phyloP scores from a whole-genome alignment of 768 basidiomycete genomes.

The Serendipita sp. region DNA sequence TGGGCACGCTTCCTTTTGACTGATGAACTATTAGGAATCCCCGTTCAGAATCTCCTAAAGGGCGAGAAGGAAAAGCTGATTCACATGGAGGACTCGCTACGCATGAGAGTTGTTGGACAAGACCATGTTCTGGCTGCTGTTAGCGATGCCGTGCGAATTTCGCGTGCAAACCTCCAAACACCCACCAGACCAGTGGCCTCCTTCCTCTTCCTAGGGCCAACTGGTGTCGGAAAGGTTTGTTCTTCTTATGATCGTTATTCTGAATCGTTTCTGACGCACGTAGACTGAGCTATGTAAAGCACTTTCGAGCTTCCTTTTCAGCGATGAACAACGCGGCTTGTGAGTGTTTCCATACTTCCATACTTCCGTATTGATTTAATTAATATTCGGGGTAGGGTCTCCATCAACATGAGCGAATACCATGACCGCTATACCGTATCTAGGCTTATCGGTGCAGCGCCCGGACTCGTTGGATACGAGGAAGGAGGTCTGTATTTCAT shows the following conservation, averaged over 20 bases:
- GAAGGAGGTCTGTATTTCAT: constrained; percentile 37
- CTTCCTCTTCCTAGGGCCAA: constrained; percentile 81
- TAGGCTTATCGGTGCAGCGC: constrained; percentile 78
- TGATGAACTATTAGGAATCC: constrained; percentile 29
- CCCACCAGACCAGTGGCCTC: constrained; percentile 83
- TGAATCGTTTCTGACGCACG: background rate
- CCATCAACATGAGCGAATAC: constrained; percentile 95
- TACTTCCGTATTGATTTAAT: background rate
- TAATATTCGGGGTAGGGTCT: constrained; percentile 37
- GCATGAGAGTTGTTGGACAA: constrained; percentile 72
- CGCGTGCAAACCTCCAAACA: constrained; percentile 77
- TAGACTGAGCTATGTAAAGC: constrained; percentile 84
- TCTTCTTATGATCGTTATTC: background rate
- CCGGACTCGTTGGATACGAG: constrained; percentile 74
- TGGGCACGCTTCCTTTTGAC: background rate
- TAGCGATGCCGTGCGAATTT: constrained; percentile 82
- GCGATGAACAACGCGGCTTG: constrained; percentile 76
- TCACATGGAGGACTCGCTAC: constrained; percentile 77
- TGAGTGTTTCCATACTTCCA: constrained; percentile 23
- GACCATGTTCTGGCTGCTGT: constrained; percentile 75
- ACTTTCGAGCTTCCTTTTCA: constrained; percentile 75
- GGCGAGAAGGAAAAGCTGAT: constrained; percentile 83
- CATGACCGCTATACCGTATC: constrained; percentile 87
- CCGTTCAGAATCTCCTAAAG: constrained; percentile 73
- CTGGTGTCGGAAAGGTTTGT: constrained; percentile 66